phyloP scores from a whole-genome alignment of 2,329 filamentous ascomycete species.

The Hymenoscyphus fructigenus region DNA sequence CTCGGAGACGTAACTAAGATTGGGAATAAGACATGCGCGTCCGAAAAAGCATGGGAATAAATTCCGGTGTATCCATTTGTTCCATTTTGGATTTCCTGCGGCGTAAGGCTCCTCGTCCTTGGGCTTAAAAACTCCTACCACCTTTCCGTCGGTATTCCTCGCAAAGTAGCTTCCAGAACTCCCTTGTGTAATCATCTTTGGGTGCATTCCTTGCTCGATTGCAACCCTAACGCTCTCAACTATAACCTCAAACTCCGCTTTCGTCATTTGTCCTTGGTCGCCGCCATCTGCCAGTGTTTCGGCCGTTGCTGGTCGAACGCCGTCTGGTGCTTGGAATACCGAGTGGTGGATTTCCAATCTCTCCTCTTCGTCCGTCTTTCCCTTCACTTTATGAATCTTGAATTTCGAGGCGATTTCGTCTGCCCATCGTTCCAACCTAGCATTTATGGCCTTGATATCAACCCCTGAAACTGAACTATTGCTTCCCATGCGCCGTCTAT shows the following conservation, averaged over 20 bases:
- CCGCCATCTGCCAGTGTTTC: conserved; percentile 65
- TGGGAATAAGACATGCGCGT: conserved; percentile 90
- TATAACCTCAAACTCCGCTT: conserved; percentile 79
- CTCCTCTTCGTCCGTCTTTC: conserved; percentile 75
- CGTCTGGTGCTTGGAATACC: conserved; percentile 91
- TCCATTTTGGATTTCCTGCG: conserved; percentile 97
- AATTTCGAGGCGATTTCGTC: conserved; percentile 98
- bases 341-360: conserved; percentile 94
- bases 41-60: conserved; percentile 97
- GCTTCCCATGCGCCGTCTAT: conserved; percentile 56
- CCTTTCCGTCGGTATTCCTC: conserved; percentile 84
- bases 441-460: conserved; percentile 97
- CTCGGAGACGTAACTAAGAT: conserved; percentile 96
- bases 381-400: conserved; percentile 78
- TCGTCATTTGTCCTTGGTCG: conserved; percentile 68
- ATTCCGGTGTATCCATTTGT: conserved; percentile 98
- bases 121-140: conserved; percentile 97
- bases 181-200: conserved; percentile 93
- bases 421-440: conserved; percentile 90
- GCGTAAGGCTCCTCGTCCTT: conserved; percentile 99
- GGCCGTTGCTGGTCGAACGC: conserved; percentile 74
- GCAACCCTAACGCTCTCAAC: conserved; percentile 88
- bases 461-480: conserved; percentile 73
- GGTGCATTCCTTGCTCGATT: conserved; percentile 88
- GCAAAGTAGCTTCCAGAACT: conserved; percentile 99